A percentile compares a stretch with the other conserved stretches of the same genome.
phyloP scores from a whole-genome alignment of 495 filamentous ascomycete species.

The Penicillium macrosclerotiorum region DNA sequence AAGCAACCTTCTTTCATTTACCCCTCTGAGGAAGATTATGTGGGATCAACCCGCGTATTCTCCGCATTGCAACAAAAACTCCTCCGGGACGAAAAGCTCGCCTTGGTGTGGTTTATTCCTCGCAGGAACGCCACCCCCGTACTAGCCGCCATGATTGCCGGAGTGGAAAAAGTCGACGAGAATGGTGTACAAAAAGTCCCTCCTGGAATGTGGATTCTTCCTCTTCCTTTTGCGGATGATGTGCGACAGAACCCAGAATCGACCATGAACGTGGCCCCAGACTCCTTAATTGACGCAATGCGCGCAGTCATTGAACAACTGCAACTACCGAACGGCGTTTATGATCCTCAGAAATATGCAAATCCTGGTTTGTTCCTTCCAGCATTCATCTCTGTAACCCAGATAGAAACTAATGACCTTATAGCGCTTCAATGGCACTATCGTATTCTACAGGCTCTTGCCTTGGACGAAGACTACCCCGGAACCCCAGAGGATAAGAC shows the following conservation, averaged over 20 bases:
- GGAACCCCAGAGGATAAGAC: slow-evolving; percentile 80
- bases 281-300: slow-evolving; percentile 77
- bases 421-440: slow-evolving; percentile 93
- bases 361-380: slow-evolving; percentile 61
- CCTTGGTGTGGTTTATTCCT: slow-evolving; percentile 84
- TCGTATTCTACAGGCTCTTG: slow-evolving; percentile 86
- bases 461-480: slow-evolving; percentile 88
- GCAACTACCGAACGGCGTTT: slow-evolving; percentile 82
- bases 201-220: slow-evolving; percentile 85
- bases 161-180: slow-evolving; percentile 63
- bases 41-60: slow-evolving; percentile 91
- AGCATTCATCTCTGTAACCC: background rate
- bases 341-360: slow-evolving; percentile 83
- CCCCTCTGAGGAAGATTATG: slow-evolving; percentile 83
- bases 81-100: slow-evolving; percentile 71
- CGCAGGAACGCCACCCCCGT: slow-evolving; percentile 74
- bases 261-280: slow-evolving; percentile 56
- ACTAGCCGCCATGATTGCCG: slow-evolving; percentile 78
- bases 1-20: slow-evolving; percentile 91
- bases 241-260: slow-evolving; percentile 70
- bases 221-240: slow-evolving; percentile 89
- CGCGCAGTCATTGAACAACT: slow-evolving; percentile 76
- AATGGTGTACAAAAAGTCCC: slow-evolving; percentile 67
- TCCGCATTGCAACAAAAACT: slow-evolving; percentile 88
- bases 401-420: slow-evolving; percentile 4